phyloP scores from a whole-genome alignment of 1,284 basidiomycete genomes.

The Ceratorhiza oryzae-sativae region DNA sequence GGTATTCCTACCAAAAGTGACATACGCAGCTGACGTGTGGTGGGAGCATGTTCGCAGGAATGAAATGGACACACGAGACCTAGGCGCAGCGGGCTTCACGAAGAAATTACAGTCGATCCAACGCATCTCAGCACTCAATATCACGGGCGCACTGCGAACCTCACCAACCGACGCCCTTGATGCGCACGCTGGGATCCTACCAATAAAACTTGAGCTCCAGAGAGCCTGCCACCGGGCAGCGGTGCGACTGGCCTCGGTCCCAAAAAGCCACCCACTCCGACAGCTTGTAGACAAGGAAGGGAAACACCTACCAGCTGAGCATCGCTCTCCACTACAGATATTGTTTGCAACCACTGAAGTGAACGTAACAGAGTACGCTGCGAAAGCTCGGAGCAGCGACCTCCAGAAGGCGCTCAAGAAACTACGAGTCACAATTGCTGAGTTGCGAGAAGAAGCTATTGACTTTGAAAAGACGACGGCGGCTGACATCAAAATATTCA shows the following conservation, averaged over 20 bases:
- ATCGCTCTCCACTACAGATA: not conserved
- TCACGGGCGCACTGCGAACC: conserved; percentile 14
- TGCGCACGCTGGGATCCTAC: conserved; percentile 15
- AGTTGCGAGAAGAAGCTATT: not conserved
- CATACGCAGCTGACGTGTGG: conserved; percentile 29
- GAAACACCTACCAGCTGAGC: not conserved
- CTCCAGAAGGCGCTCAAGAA: not conserved
- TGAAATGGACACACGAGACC: not conserved
- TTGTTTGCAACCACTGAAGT: not conserved
- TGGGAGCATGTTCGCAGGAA: conserved; percentile 3
- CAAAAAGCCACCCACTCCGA: not conserved
- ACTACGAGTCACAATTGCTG: not conserved
- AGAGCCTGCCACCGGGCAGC: conserved; percentile 8
- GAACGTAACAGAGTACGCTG: too few relatives aligned
- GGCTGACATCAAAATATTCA: conserved; percentile 15
- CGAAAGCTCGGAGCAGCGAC: too few relatives aligned
- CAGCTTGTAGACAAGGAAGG: not conserved
- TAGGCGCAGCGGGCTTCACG: conserved; percentile 7
- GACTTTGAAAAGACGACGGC: not conserved
- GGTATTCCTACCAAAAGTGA: conserved; percentile 5
- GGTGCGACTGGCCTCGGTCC: not conserved
- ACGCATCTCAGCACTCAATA: conserved; percentile 6
- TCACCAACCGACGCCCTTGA: conserved; percentile 7
- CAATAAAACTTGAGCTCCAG: not conserved
- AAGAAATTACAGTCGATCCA: conserved; percentile 9